phyloP scores from a whole-genome alignment of 148 eudicot genomes.

The Pharnaceum exiguum region DNA sequence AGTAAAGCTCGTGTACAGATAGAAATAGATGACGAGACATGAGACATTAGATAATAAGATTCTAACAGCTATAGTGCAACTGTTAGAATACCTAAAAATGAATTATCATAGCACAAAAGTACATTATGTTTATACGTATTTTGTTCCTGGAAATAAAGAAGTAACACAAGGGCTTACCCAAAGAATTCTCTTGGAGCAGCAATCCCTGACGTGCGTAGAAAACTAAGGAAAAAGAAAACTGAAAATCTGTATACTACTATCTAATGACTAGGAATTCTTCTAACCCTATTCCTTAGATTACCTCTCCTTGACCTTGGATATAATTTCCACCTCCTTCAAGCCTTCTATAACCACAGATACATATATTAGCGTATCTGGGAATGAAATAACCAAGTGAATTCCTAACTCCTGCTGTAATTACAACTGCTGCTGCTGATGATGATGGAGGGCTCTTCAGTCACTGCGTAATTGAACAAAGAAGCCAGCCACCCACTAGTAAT shows the following conservation, averaged over 20 bases:
- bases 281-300: no score
- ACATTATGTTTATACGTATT: conserved; percentile 16
- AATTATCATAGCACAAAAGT: conserved; percentile 24
- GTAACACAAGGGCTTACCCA: conserved; percentile 26
- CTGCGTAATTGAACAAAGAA: conserved; percentile 9
- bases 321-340: background rate
- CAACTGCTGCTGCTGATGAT: no score
- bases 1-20: no score
- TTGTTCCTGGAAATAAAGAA: conserved; percentile 3
- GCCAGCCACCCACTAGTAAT: conserved; percentile 4
- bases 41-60: conserved; percentile 15
- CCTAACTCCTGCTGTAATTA: conserved; percentile 22
- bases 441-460: conserved; percentile 19
- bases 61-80: conserved; percentile 22
- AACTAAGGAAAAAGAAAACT: conserved; percentile 3
- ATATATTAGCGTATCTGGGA: conserved; percentile 16
- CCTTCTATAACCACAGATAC: conserved; percentile 2
- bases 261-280: conserved; percentile 16
- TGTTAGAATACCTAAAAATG: conserved; percentile 14
- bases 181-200: conserved; percentile 21
- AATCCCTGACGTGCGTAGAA: background rate
- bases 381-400: conserved; percentile 21
- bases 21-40: background rate
- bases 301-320: conserved; percentile 2
- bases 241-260: conserved; percentile 10